Evolutionary conservation across 1,139 yeast species (phyloP), one percentile per base, ranked within the genome.

Genomic region (Candida smagusa): DNA sequence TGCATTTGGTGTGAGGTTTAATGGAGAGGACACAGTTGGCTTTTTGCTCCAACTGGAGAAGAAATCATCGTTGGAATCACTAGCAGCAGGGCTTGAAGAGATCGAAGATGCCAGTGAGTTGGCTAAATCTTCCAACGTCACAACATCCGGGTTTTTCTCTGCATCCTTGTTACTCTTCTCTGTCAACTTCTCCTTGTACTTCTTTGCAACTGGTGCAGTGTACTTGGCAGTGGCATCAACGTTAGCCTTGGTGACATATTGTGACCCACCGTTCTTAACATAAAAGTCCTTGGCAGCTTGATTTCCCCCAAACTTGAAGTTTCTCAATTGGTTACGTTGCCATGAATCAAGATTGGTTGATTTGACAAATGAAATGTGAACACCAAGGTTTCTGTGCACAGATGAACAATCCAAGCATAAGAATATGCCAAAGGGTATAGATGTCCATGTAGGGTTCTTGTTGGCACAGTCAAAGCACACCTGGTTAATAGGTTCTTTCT

Each of bases 271-370:
- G 54, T 89, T 81, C 61, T 86, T 86, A 50, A 77, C 61, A 59
- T 85, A 85, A 54, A 79, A 92, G 41, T 86, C 96, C 48, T 81
- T 80, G 31, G 96, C 96, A 34, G 74, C 76, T 52, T 82, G 82
- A 61, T 92, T 92, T 12, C 97, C 98, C 38, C 97, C 97, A 43
- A 84, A 78, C 57, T 90, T 89, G 77, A 92, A 88, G 57, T 88
- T 80, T 55, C 96, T 76, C 58, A 92, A 70, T 61, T 92, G 96
- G 49, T 81, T 81, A 46, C 89, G 75, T 39, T 90, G 86, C 96
- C 97, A 92, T 41, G 74, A 65, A 63, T 92, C 98, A 73, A 92
- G 74, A 45, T 87, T 88, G 31, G 95, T 81, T 27, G 96, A 87
- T 58, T 90, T 87, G 34, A 92, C 97, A 52, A 72, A 72, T 33